Base-by-base conservation (phyloP, 164 flowering plant genomes). In the Nymphaea thermarum region DNA sequence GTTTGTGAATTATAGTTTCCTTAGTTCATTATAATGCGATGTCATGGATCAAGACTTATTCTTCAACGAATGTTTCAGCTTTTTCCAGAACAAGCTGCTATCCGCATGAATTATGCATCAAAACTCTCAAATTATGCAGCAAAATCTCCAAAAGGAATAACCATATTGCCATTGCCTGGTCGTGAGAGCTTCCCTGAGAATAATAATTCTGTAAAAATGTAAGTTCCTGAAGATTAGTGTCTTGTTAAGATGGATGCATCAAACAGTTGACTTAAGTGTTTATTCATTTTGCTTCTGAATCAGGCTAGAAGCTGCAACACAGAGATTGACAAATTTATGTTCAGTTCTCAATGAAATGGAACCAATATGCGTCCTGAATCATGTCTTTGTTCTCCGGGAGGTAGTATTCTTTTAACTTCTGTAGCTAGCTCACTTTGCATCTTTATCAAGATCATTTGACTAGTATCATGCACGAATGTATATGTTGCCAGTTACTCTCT, bases 221-320 rank as follows among this genome's bases (percentile, higher is more conserved):
- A 73, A 81, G 88, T 25, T 43, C 47, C 62, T 61, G 5, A 10
- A 5, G 5, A 45, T 10, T 45, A 5, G 11, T 45, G 0, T 45
- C 53, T 10, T 45, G 7, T 5, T 5, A 25, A 25, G 36, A 25
- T 25, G 36, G 11, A 45, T 10, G 5, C 11, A 45, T 45, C 53
- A 5, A 5, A 45, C 11, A 10, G 53, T 5, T 2, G 53, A 45
- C 0, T 45, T 45, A 10, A 10, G 53, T 45, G 11, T 45, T 45
- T 45, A 45, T 5, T 45, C 11, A 16, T 53, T 25, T 67, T 61
- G 63, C 15, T 61, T 61, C 63, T 61, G n/a, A 7, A 6, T 73
- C 90, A 94, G 97, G 96, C 81, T 94, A 78, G 99, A 94, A 80
- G 99, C 98, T 77, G 99, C 99, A 51, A 82, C 87, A 87, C 99